These are phyloP conservation scores for Apiotrichum montevideense DNA, from an alignment of 1,284 basidiomycete species.

Conservation along the genomic window DNA sequence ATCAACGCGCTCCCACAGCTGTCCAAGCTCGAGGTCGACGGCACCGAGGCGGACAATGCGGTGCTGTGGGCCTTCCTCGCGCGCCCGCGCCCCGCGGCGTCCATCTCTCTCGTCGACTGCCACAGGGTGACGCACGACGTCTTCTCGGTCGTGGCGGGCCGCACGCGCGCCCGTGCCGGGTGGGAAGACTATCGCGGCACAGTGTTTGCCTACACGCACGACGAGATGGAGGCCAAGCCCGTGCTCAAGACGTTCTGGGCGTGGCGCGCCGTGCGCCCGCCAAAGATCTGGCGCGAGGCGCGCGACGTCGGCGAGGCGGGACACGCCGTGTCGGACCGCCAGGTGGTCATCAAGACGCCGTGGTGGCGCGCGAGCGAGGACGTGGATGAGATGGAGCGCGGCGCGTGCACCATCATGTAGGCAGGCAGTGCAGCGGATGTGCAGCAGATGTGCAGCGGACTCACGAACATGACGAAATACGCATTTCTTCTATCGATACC, in stretches of 20 bases:
- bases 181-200: slow-evolving; percentile 62
- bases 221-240: slow-evolving; percentile 37
- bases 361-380: slow-evolving; percentile 10
- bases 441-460: too few species aligned
- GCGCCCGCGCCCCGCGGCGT: slow-evolving; percentile 40
- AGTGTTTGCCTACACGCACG: slow-evolving; percentile 32
- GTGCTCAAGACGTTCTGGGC: slow-evolving; percentile 79
- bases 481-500: background rate
- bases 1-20: slow-evolving; percentile 61
- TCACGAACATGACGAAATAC: too few species aligned
- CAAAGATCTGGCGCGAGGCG: slow-evolving; percentile 24
- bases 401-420: slow-evolving; percentile 15
- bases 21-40: slow-evolving; percentile 65
- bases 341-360: background rate
- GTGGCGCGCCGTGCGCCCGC: slow-evolving; percentile 69
- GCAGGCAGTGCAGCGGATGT: background rate
- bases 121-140: slow-evolving; percentile 58
- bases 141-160: slow-evolving; percentile 51
- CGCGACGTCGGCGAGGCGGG: slow-evolving; percentile 12
- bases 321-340: background rate
- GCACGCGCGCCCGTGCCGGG: slow-evolving; percentile 62
- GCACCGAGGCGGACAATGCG: slow-evolving; percentile 61
- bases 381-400: slow-evolving; percentile 15
- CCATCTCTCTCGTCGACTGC: slow-evolving; percentile 67
- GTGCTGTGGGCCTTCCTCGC: slow-evolving; percentile 64